Evolutionary conservation across 2,329 filamentous ascomycete species (phyloP).

Genomic region (Phyllosticta citribraziliensis): DNA sequence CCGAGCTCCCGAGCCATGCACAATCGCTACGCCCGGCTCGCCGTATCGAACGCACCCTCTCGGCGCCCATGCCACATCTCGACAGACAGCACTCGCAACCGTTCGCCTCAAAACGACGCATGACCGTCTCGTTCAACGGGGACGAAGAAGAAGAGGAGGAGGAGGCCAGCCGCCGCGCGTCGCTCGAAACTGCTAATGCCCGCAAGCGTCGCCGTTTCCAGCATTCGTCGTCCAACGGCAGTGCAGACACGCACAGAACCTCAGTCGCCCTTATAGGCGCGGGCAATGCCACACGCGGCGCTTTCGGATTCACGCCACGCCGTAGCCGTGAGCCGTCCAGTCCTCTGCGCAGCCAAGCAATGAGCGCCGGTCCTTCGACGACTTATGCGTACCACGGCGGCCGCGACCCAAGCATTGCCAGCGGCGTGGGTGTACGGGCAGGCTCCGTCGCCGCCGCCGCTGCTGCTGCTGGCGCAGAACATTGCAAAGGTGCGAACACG

Average conservation of each 20-base stretch:
- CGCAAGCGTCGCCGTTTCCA: conserved; percentile 41
- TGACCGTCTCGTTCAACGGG: conserved; percentile 4
- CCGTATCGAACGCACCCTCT: conserved; percentile 19
- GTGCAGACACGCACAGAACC: background rate
- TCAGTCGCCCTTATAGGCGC: background rate
- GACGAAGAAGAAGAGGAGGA: background rate
- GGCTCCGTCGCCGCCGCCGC: conserved; percentile 17
- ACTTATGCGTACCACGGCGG: background rate
- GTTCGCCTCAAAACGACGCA: conserved; percentile 17
- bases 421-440: background rate
- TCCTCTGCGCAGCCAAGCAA: conserved; percentile 21
- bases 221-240: conserved; percentile 1
- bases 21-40: conserved; percentile 16
- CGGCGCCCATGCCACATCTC: conserved; percentile 17
- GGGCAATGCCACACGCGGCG: conserved; percentile 21
- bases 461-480: conserved; percentile 19
- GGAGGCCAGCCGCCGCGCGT: background rate
- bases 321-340: conserved; percentile 36
- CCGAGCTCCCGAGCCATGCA: conserved; percentile 18
- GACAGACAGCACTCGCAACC: conserved; percentile 13
- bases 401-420: conserved; percentile 19
- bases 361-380: too few relatives aligned
- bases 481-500: conserved; percentile 19
- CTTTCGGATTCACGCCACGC: conserved; percentile 32
- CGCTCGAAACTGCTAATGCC: conserved; percentile 15